Evolutionary conservation across 805 yeast species (phyloP).

Genomic region (Grigorovia yakushimaensis): DNA sequence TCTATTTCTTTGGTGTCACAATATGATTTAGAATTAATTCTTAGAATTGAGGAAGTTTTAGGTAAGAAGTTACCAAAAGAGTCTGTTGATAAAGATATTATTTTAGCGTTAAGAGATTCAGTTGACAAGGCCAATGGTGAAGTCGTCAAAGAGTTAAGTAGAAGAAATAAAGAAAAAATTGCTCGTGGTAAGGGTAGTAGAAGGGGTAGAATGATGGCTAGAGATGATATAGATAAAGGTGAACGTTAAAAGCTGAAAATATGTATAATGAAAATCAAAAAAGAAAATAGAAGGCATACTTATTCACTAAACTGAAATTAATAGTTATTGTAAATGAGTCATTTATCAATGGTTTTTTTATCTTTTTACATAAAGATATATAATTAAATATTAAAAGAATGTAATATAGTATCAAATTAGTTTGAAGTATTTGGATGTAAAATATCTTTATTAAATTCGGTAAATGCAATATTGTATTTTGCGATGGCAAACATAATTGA

Average conservation of each 20-base stretch:
- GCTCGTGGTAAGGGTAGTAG: conserved; percentile 33
- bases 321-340: background rate
- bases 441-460: conserved; percentile 3
- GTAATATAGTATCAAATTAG: background rate
- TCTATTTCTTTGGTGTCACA: conserved; percentile 86
- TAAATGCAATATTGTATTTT: conserved; percentile 30
- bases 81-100: conserved; percentile 64
- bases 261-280: background rate
- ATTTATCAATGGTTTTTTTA: background rate
- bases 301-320: background rate
- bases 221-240: conserved; percentile 39
- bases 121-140: conserved; percentile 89
- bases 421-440: background rate
- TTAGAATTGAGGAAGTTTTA: conserved; percentile 82
- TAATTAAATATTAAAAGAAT: conserved; percentile 1
- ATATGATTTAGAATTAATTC: conserved; percentile 81
- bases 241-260: conserved; percentile 23
- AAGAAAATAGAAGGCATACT: background rate
- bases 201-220: conserved; percentile 30
- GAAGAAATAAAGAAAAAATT: conserved; percentile 52
- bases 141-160: conserved; percentile 64
- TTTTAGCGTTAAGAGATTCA: conserved; percentile 68
- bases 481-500: conserved; percentile 39
- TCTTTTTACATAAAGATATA: background rate
- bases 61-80: conserved; percentile 80